phyloP scores from a whole-genome alignment of 176 grass and related monocot species.

The Miscanthus lutarioriparius region DNA sequence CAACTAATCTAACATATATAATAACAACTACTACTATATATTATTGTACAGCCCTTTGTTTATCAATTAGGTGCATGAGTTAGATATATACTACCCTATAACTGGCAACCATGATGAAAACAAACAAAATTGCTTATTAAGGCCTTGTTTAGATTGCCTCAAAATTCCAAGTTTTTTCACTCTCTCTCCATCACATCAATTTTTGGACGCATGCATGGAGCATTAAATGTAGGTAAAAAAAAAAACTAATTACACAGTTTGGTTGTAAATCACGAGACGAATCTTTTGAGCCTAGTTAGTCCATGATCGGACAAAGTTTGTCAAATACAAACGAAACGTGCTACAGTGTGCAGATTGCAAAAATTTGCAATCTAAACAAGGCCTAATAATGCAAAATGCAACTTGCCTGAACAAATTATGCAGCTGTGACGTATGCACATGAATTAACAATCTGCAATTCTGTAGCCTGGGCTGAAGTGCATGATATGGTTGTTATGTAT shows the following conservation, averaged over 20 bases:
- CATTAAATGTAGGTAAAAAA: no score
- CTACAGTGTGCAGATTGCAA: no score
- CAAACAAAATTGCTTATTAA: background rate
- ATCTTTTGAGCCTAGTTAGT: no score
- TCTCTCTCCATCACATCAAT: no score
- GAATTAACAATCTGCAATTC: background rate
- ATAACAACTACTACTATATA: background rate
- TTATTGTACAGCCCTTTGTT: background rate
- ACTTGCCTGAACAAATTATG: constrained; percentile 7
- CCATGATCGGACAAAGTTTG: no score
- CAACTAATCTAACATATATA: background rate
- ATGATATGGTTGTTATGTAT: constrained; percentile 16
- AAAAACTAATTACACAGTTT: no score
- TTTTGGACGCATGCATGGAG: no score
- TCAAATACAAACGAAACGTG: no score
- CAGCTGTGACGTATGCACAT: constrained; percentile 8
- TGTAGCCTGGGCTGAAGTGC: background rate
- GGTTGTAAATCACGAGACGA: no score
- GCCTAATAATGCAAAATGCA: background rate
- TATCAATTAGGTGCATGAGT: constrained; percentile 28
- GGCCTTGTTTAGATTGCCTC: no score
- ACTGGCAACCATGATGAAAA: constrained; percentile 11
- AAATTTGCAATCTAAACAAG: no score
- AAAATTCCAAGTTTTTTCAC: no score
- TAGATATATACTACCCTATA: background rate